A percentile compares a stretch with the other conserved stretches of the same genome.
Evolutionary conservation across 2,329 filamentous ascomycete species (phyloP).

Genomic region (Arthroderma sp.): DNA sequence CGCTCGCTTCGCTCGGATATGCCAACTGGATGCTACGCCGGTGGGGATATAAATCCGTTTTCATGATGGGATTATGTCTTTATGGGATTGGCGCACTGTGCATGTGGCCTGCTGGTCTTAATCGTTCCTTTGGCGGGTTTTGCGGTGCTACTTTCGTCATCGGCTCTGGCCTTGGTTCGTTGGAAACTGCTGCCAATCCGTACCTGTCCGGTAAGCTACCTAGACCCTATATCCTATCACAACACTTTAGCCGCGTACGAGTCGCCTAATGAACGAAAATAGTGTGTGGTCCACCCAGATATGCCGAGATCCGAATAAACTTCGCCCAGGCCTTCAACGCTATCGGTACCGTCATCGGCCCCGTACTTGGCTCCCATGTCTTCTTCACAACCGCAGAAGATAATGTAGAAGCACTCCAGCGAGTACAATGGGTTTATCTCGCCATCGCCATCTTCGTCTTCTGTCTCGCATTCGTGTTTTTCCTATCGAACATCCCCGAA

Average conservation of each 20-base stretch:
- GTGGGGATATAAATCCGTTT: constrained; percentile 68
- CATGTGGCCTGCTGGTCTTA: constrained; percentile 70
- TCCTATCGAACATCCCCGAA: constrained; percentile 54
- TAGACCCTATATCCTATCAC: background rate
- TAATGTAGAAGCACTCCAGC: constrained; percentile 44
- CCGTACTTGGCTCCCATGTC: constrained; percentile 57
- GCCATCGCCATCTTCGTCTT: constrained; percentile 62
- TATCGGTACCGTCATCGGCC: constrained; percentile 60
- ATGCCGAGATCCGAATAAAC: constrained; percentile 64
- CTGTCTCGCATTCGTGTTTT: constrained; percentile 52
- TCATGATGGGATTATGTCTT: constrained; percentile 58
- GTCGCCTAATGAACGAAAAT: background rate
- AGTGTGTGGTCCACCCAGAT: constrained; percentile 61
- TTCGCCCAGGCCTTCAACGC: constrained; percentile 66
- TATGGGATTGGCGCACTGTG: constrained; percentile 64
- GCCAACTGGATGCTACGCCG: constrained; percentile 51
- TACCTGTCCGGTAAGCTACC: constrained; percentile 46
- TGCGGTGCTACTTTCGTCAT: constrained; percentile 60
- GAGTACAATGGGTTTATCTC: constrained; percentile 72
- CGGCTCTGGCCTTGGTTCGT: constrained; percentile 57
- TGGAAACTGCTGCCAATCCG: constrained; percentile 67
- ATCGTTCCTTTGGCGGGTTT: constrained; percentile 61
- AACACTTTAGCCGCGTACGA: background rate
- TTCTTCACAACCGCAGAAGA: constrained; percentile 55
- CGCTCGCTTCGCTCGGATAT: constrained; percentile 40